phyloP scores from a whole-genome alignment of 2,329 filamentous ascomycete species.

The Aureobasidium sp. region DNA sequence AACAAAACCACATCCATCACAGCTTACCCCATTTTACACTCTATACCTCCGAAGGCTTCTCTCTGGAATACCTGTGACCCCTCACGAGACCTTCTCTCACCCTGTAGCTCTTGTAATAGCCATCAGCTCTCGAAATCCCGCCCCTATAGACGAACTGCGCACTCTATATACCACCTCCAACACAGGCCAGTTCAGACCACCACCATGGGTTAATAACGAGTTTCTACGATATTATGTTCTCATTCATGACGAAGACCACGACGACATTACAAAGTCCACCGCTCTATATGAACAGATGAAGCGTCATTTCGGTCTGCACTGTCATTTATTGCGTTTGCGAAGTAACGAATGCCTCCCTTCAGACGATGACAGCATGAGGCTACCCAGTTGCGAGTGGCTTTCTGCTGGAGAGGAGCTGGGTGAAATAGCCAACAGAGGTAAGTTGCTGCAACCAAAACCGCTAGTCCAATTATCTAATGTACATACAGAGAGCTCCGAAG shows the following conservation, averaged over 20 bases:
- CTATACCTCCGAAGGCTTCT: slow-evolving; percentile 77
- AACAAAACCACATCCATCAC: slow-evolving; percentile 17
- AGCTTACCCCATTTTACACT: slow-evolving; percentile 55
- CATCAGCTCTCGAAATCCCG: slow-evolving; percentile 78
- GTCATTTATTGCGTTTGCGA: slow-evolving; percentile 78
- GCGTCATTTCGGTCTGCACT: slow-evolving; percentile 91
- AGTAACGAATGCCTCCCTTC: slow-evolving; percentile 79
- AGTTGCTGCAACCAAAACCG: background rate
- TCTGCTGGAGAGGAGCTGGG: slow-evolving; percentile 76
- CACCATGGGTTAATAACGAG: slow-evolving; percentile 81
- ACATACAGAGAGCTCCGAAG: slow-evolving; percentile 44
- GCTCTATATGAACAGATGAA: slow-evolving; percentile 98
- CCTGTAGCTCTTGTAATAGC: slow-evolving; percentile 91
- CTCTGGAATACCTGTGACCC: slow-evolving; percentile 66
- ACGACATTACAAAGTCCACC: slow-evolving; percentile 85
- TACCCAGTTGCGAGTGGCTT: slow-evolving; percentile 82
- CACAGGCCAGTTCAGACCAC: slow-evolving; percentile 62
- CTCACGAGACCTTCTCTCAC: slow-evolving; percentile 90
- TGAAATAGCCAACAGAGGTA: slow-evolving; percentile 58
- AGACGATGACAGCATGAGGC: slow-evolving; percentile 78
- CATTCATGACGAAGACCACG: slow-evolving; percentile 90
- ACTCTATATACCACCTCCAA: slow-evolving; percentile 79
- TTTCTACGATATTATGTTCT: slow-evolving; percentile 94
- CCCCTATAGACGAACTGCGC: slow-evolving; percentile 79
- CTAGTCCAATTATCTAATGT: background rate